A percentile compares a stretch with the other conserved stretches of the same genome.
Evolutionary conservation across 345 rosid species (phyloP).

Genomic region (Eucalyptus pauciflora): DNA sequence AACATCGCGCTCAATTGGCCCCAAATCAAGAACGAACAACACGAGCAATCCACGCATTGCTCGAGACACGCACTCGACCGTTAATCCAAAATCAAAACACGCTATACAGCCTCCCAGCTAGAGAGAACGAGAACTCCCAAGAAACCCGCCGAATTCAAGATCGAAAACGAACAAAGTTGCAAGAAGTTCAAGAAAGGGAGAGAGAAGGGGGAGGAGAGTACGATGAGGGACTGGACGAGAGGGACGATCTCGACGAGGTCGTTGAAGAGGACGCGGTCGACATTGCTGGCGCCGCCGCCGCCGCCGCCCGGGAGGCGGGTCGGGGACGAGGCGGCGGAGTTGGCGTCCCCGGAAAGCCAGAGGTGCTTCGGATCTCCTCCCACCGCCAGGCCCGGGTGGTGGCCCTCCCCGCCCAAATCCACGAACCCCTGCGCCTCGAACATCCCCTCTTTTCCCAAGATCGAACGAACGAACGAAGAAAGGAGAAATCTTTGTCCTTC

Average conservation of each 20-base stretch:
- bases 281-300: constrained; percentile 14
- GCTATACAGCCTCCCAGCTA: background rate
- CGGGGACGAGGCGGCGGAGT: constrained; percentile 21
- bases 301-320: constrained; percentile 10
- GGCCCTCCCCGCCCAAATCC: constrained; percentile 45
- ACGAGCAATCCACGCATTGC: background rate
- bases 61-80: background rate
- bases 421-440: constrained; percentile 44
- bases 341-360: constrained; percentile 47
- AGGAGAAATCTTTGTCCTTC: background rate
- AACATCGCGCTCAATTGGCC: background rate
- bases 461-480: background rate
- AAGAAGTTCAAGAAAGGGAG: background rate
- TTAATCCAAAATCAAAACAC: background rate
- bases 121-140: background rate
- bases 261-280: constrained; percentile 70
- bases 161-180: background rate
- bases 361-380: constrained; percentile 40
- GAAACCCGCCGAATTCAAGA: background rate
- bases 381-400: constrained; percentile 31
- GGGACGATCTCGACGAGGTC: constrained; percentile 91
- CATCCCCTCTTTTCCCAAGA: constrained; percentile 8
- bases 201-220: constrained; percentile 8
- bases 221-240: constrained; percentile 85
- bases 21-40: background rate